These are phyloP conservation scores for Eucalyptus erythrocorys DNA, from an alignment of 345 rosid genomes.

Conservation along the genomic window DNA sequence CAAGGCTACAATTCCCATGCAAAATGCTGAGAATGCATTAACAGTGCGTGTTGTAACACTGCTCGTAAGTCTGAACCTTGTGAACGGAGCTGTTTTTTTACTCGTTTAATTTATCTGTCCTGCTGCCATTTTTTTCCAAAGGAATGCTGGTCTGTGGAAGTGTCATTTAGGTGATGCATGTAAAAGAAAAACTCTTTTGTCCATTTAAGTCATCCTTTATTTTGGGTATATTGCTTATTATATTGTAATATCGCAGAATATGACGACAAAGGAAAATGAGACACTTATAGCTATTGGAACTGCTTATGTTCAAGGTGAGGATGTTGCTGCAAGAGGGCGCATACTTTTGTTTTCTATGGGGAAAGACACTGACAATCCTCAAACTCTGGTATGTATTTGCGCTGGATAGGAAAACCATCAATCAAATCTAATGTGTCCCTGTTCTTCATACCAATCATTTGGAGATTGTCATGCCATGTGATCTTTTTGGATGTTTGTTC, in stretches of 20 bases:
- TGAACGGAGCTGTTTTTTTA: background rate
- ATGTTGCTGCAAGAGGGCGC: slow-evolving; percentile 98
- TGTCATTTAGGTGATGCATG: background rate
- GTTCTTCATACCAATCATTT: background rate
- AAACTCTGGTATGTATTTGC: slow-evolving; percentile 37
- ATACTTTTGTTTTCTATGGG: slow-evolving; percentile 73
- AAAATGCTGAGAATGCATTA: slow-evolving; percentile 84
- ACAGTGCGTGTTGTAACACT: slow-evolving; percentile 88
- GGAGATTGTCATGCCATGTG: background rate
- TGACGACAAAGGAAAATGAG: slow-evolving; percentile 74
- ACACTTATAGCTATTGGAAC: slow-evolving; percentile 90
- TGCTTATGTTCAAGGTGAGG: slow-evolving; percentile 98
- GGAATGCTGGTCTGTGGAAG: background rate
- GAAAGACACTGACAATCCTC: slow-evolving; percentile 53
- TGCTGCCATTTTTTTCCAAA: background rate
- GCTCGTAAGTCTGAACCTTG: slow-evolving; percentile 46
- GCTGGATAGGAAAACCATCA: background rate
- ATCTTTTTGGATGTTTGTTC: background rate
- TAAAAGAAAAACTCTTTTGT: background rate
- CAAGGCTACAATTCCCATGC: slow-evolving; percentile 92
- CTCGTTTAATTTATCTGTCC: background rate
- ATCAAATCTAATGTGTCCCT: background rate
- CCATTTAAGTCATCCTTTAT: background rate
- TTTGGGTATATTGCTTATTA: background rate
- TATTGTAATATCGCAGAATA: slow-evolving; percentile 41